Base-by-base conservation (phyloP, 257 asterid species). In the Lantana camara region DNA sequence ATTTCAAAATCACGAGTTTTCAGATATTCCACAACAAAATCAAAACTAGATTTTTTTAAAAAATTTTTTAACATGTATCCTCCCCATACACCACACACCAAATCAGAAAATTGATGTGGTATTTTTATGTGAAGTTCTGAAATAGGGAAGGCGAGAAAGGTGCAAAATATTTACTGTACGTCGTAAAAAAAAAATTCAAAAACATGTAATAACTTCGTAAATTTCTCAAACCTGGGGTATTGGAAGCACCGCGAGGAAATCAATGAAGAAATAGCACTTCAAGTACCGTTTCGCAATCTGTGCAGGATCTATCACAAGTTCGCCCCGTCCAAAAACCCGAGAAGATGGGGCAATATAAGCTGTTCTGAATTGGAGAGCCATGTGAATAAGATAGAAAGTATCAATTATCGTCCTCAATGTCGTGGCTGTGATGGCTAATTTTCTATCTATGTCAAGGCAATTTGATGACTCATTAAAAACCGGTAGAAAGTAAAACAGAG, bases 281-380 rank as follows among this genome's bases (percentile, higher is more conserved):
- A 94, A 56, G 85, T 94, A 94, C 76, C 97, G 80, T 74, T 94
- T 90, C 32, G 98, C 99, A 63, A 94, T 94, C 80, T 90, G 81
- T 41, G 79, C 90, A 61, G 93, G 92, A 83, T 90, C 95, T 64
- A 94, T 90, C 12, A 94, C 99, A 71, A 94, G 99, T 86, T 94
- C 99, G 57, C 98, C 99, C 61, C 98, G 78, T 55, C 99, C 99
- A 83, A 94, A 94, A 60, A 94, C 99, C 70, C 99, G 86, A 62
- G 99, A 94, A 44, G 97, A 90, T n/a, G 99, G 99, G 30, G 99
- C 97, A 56, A 94, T 86, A 73, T 80, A 94, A 65, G 99, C 99
- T 37, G 99, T 94, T 60, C 98, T 92, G 70, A 94, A 94, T 76
- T 90, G 96, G 73, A 94, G 93, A 69, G 72, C 96, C 98, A 94